Evolutionary conservation across 192 early-diverging fungal species (phyloP), one percentile per base, ranked within the genome.

Genomic region (Oehlia diaphana): DNA sequence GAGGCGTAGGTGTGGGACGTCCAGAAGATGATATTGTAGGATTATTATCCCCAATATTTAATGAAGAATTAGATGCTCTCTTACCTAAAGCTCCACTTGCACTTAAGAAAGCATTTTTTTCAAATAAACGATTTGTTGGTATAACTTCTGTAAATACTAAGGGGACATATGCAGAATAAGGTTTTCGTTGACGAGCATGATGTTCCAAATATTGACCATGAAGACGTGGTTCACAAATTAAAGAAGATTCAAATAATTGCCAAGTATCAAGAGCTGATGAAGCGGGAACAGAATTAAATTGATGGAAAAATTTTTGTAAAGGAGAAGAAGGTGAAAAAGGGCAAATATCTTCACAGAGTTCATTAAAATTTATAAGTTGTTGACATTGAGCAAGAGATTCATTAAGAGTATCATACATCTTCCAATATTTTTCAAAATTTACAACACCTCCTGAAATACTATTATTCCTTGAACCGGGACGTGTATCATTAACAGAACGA

Each of bases 121-220:
- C 62, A 64, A 76, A 76, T 2, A 85, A 82, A 21, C 84, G 76
- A 19, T 81, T 70, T 28, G 82, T 44, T 3, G 80, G 62, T 21
- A 81, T 77, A 44, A 77, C 74, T 47, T 85, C 84, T 9, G 81
- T 76, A 28, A 85, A 85, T 58, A 82, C 79, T 6, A 85, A 64
- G 13, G 84, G 84, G 6, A 82, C 73, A 81, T 81, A 85, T 13
- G 62, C 62, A 23, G 81, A 81, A 14, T 80, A 77, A 77, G 77
- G 76, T 77, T 85, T 85, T 9, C 81, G 72, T 77, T 82, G 80
- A 68, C 80, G 81, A 58, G 82, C 82, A 58, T 85, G 81, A 49
- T 82, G 79, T 62, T 85, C 84, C 26, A 85, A 78, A 68, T 85
- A 85, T 42, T 85, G 84, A 37, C 84, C 84, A 63, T 82, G 82